These are phyloP conservation scores for Ogataea kodamae DNA, from an alignment of 805 yeast genomes.

Conservation along the genomic window DNA sequence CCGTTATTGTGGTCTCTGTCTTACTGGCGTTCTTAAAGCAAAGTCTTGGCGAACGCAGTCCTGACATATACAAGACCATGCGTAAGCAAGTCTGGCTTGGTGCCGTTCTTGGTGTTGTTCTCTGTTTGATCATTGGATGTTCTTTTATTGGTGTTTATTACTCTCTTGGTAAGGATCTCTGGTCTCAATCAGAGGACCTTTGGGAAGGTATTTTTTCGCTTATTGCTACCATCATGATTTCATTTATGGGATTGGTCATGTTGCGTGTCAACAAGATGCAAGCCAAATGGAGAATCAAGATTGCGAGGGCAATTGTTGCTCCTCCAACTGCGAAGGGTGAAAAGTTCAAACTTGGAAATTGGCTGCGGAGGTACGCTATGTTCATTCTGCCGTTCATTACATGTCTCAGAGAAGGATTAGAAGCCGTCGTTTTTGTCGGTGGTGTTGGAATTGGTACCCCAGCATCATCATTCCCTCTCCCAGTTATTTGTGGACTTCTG, in stretches of 20 bases:
- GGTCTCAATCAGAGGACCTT: conserved; percentile 83
- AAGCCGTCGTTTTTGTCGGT: conserved; percentile 93
- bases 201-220: conserved; percentile 97
- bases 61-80: conserved; percentile 56
- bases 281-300: conserved; percentile 94
- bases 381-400: conserved; percentile 88
- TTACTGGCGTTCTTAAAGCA: conserved; percentile 88
- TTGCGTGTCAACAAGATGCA: conserved; percentile 93
- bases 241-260: conserved; percentile 96
- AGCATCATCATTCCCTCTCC: conserved; percentile 74
- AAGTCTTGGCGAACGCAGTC: conserved; percentile 55
- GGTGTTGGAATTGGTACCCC: conserved; percentile 75
- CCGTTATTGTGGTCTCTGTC: conserved; percentile 87
- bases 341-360: conserved; percentile 50
- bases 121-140: conserved; percentile 84
- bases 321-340: conserved; percentile 47
- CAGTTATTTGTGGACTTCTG: conserved; percentile 82
- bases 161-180: conserved; percentile 72
- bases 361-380: conserved; percentile 77
- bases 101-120: conserved; percentile 61
- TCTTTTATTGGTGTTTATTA: conserved; percentile 95
- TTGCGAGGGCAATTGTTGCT: conserved; percentile 76
- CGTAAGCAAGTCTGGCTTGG: conserved; percentile 88
- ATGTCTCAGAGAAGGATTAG: conserved; percentile 93
- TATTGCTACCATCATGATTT: conserved; percentile 84